These are phyloP conservation scores for Moricandia moricandioides DNA, from an alignment of 345 rosid species.

Conservation along the genomic window DNA sequence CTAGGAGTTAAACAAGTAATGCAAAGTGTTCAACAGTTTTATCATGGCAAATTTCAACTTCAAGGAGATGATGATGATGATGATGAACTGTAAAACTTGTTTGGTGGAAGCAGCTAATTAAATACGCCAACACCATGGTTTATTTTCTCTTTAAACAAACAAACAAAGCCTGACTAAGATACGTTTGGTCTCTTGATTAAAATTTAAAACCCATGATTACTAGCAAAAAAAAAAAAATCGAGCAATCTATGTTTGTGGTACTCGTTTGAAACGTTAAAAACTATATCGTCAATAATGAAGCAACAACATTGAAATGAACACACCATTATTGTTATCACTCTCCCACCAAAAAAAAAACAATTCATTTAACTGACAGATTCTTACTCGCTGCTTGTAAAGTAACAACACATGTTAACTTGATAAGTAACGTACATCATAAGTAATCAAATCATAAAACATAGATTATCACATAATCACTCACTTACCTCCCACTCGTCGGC, in stretches of 20 bases:
- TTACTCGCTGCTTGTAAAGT: not conserved
- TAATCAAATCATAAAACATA: not conserved
- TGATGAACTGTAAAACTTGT: not conserved
- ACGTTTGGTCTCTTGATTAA: not conserved
- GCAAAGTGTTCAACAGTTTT: not conserved
- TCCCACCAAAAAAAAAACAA: not conserved
- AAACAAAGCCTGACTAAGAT: not conserved
- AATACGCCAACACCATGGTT: not conserved
- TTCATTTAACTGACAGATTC: not conserved
- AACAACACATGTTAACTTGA: not conserved
- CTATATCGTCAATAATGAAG: not conserved
- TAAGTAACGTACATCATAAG: not conserved
- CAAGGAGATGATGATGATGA: not conserved
- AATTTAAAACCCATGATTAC: not conserved
- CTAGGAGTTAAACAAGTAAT: not conserved
- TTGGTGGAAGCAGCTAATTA: not conserved
- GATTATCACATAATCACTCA: constrained; percentile 26
- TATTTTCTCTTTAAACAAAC: not conserved
- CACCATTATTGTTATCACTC: not conserved
- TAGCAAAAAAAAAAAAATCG: not conserved
- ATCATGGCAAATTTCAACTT: not conserved
- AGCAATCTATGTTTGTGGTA: not conserved
- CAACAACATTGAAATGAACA: not conserved
- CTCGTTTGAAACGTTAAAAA: not conserved
- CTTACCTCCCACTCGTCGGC: not conserved